Conservation (phyloP, 176 grass and related monocot genomes). For the Carex pumila region DNA sequence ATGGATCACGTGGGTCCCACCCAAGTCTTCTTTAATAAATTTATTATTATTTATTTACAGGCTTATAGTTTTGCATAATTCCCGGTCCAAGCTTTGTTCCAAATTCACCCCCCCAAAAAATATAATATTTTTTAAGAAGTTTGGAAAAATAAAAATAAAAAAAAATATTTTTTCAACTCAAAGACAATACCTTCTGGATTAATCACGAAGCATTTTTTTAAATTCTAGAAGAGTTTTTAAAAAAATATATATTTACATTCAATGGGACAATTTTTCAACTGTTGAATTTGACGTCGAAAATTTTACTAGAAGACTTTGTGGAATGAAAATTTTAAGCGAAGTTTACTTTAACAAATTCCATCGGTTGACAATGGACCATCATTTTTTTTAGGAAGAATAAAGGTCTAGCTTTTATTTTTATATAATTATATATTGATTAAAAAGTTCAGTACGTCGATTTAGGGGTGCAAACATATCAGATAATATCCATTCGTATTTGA, state of each 20-base stretch:
- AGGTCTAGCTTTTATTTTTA: too few species aligned
- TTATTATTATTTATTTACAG: background rate
- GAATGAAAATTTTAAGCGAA: background rate
- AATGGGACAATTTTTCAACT: background rate
- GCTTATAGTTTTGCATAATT: background rate
- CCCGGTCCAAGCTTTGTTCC: background rate
- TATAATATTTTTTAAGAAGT: background rate
- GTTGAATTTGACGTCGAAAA: background rate
- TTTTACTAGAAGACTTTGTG: background rate
- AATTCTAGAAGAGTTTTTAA: too few species aligned
- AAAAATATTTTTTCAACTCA: background rate
- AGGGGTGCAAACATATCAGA: too few species aligned
- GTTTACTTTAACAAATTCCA: background rate
- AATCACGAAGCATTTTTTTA: background rate
- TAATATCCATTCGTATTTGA: too few species aligned
- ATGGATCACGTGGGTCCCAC: slow-evolving; percentile 14
- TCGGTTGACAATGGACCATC: too few species aligned
- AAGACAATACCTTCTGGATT: slow-evolving; percentile 3
- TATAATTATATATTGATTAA: too few species aligned
- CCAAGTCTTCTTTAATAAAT: background rate
- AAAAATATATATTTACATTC: too few species aligned
- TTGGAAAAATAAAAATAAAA: background rate
- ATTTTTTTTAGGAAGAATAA: too few species aligned
- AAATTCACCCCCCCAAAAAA: background rate
- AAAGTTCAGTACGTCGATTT: too few species aligned